Evolutionary conservation across 1,139 yeast genomes (phyloP), one percentile per base, ranked within the genome.

Genomic region (Meyerozyma athensensis): DNA sequence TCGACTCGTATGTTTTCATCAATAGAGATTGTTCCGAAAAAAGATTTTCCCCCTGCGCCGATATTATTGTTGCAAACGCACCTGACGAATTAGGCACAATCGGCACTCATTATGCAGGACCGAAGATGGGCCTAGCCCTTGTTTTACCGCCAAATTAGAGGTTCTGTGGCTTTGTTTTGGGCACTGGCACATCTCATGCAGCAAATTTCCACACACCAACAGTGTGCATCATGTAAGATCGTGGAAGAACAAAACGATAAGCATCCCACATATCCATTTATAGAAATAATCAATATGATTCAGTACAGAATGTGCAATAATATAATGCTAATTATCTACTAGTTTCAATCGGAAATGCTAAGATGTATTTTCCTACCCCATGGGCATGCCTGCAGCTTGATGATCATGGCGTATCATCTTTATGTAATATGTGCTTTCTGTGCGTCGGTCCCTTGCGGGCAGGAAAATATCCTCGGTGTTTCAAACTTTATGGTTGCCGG

Each of bases 201-300:
- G 4, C 28, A 24, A 6, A 24, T 9, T 9, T 24, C 17, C 28
- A 10, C 13, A 24, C 28, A n/a, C 26, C 14, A 12, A 14, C 18
- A 24, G 14, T n/a, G 14, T 12, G 32, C 32, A 8, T 28, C 32
- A 28, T 28, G 32, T 28, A 28, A 28, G 32, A 28, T 28, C 32
- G 32, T 17, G 20, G 10, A 9, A 28, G 10, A 7, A 19, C 32
- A 9, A 28, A 28, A 28, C 19, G 32, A 28, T 28, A 28, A 28
- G 32, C 32, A 20, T 17, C 9, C n/a, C 13, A 9, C 10, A 20
- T 14, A 17, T 10, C 32, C 20, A 16, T n/a, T 28, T 28, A 17
- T 14, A 28, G 32, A 28, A 28, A 12, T n/a, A 26, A 26, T 26
- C 9, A 21, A n/a, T 24, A 9, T 5, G 28, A 12, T n/a, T 24